Evolutionary conservation across 768 basidiomycete species (phyloP), one percentile per base, ranked within the genome.

Genomic region (Suillus spraguei): DNA sequence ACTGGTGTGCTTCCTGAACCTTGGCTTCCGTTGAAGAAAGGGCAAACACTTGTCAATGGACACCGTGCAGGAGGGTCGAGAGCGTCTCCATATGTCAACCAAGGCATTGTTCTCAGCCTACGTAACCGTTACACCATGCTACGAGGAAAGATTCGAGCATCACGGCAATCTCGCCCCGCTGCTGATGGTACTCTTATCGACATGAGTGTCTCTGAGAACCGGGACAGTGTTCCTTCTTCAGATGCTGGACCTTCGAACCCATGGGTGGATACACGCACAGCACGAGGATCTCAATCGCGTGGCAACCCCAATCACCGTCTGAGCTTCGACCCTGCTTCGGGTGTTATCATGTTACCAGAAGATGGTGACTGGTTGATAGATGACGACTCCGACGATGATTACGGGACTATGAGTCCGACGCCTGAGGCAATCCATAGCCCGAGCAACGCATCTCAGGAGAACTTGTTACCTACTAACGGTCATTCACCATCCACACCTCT

Each of bases 1-100:
- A 94, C 90, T n/a, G 97, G 97, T 2, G 85, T 92, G 5, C 84
- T 99, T 0, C 97, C 97, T 3, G 87, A 90, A 63, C 96, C 97
- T 0, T 99, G 97, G 97, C 83, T 98, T 4, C 96, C 96, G 2
- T 78, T 95, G 59, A 94, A 92, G 78, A 92, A 89, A 70, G 90
- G 88, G 0, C 90, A 94, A 70, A 84, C 84, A 0, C 82, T 91
- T 3, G 86, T 88, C 24, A 94, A 94, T 66, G 73, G 79, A 53
- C 52, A 68, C 60, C 67, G 70, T 52, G 70, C 70, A 22, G 77
- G 77, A 39, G 69, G 78, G 24, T 71, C 82, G 13, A 70, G 75
- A 46, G 73, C 76, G 5, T 69, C 74, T 1, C 76, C 80, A 41
- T 81, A 84, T 55, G 69, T 76, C 22, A 81, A 80, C 33, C 83